A percentile compares a stretch with the other conserved stretches of the same genome.
Conservation (phyloP, 2,329 filamentous ascomycete species). For the Scedosporium minutisporum region DNA sequence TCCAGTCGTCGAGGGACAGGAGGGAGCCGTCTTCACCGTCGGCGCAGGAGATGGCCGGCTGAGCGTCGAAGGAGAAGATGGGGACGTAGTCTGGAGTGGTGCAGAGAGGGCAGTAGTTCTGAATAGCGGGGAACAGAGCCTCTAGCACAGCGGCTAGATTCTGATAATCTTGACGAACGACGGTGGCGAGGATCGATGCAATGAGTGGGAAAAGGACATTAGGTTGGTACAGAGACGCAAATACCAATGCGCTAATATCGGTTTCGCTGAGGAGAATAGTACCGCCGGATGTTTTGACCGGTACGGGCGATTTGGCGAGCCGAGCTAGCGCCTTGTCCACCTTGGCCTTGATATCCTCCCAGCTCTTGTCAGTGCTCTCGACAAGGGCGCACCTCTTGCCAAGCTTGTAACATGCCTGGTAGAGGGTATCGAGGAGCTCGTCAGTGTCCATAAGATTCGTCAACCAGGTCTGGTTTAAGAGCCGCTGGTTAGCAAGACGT, state of each 20-base stretch:
- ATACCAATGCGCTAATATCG: constrained; percentile 20
- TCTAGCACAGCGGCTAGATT: constrained; percentile 11
- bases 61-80: constrained; percentile 15
- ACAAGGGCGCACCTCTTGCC: constrained; percentile 10
- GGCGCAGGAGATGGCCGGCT: constrained; percentile 12
- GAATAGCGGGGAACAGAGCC: constrained; percentile 10
- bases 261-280: constrained; percentile 19
- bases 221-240: constrained; percentile 20
- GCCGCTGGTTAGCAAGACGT: not conserved
- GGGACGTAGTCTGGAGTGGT: not conserved
- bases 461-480: constrained; percentile 20
- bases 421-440: constrained; percentile 22
- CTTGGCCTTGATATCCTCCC: constrained; percentile 10
- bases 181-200: constrained; percentile 6
- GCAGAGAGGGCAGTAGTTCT: not conserved
- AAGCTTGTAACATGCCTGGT: constrained; percentile 24
- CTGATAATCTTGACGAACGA: not conserved
- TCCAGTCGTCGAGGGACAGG: constrained; percentile 16
- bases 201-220: constrained; percentile 10
- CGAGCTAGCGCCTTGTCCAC: constrained; percentile 19
- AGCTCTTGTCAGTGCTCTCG: constrained; percentile 4
- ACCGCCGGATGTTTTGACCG: constrained; percentile 12
- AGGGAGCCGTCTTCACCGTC: constrained; percentile 16
- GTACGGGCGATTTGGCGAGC: constrained; percentile 19
- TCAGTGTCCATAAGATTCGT: constrained; percentile 28